Evolutionary conservation across 495 filamentous ascomycete species (phyloP).

Genomic region (Talaromyces liani): DNA sequence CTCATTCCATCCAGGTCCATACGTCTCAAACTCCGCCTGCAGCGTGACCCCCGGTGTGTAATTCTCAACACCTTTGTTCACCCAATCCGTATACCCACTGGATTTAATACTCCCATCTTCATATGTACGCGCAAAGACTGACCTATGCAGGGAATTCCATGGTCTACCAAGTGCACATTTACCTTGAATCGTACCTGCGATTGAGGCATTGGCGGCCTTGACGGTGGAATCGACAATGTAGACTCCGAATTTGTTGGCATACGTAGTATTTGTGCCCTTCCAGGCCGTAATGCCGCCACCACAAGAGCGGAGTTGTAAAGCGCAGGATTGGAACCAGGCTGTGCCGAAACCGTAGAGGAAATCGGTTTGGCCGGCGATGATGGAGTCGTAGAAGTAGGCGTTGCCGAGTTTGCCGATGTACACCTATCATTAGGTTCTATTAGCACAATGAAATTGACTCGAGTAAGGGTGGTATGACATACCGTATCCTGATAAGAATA

Average conservation of each 20-base stretch:
- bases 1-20: slow-evolving; percentile 48
- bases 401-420: slow-evolving; percentile 56
- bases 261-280: slow-evolving; percentile 60
- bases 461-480: background rate
- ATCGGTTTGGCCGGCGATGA: slow-evolving; percentile 54
- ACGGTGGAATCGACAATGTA: slow-evolving; percentile 48
- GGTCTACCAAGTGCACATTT: slow-evolving; percentile 51
- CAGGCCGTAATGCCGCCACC: slow-evolving; percentile 59
- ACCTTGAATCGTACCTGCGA: slow-evolving; percentile 35
- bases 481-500: slow-evolving; percentile 55
- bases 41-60: slow-evolving; percentile 37
- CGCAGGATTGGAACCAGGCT: slow-evolving; percentile 36
- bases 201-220: slow-evolving; percentile 41
- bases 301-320: slow-evolving; percentile 43
- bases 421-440: slow-evolving; percentile 25
- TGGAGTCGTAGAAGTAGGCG: slow-evolving; percentile 47
- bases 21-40: slow-evolving; percentile 48
- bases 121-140: slow-evolving; percentile 44
- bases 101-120: slow-evolving; percentile 44
- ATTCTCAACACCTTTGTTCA: slow-evolving; percentile 25
- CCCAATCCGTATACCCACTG: slow-evolving; percentile 50
- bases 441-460: background rate
- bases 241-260: slow-evolving; percentile 53
- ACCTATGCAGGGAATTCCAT: slow-evolving; percentile 48
- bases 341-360: slow-evolving; percentile 51